Evolutionary conservation across 148 eudicot genomes (phyloP).

Genomic region (Rhododendron vialii): DNA sequence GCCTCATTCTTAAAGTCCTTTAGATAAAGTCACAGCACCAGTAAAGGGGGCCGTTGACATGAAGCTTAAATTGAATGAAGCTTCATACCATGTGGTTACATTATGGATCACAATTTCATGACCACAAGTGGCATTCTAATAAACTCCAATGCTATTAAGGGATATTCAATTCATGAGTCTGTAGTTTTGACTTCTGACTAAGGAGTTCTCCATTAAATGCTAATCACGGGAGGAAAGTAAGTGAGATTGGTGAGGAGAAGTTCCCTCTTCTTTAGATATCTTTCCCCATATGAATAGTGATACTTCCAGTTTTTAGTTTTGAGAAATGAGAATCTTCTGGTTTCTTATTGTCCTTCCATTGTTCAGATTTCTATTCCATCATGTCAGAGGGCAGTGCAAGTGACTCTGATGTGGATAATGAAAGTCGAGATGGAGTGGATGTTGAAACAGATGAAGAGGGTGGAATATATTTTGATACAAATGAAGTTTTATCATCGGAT

Average conservation of each 20-base stretch:
- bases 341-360: conserved; percentile 9
- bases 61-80: neutral
- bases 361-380: conserved; percentile 83
- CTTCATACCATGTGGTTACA: neutral
- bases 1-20: neutral
- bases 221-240: neutral
- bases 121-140: neutral
- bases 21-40: neutral
- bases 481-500: conserved; percentile 73
- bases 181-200: neutral
- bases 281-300: neutral
- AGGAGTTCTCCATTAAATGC: neutral
- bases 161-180: neutral
- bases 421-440: conserved; percentile 73
- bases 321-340: neutral
- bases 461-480: conserved; percentile 72
- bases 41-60: neutral
- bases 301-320: neutral
- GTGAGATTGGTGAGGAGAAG: neutral
- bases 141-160: neutral
- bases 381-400: conserved; percentile 94
- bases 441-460: conserved; percentile 87
- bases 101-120: neutral
- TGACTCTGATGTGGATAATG: conserved; percentile 81
- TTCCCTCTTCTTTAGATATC: neutral